Conservation (phyloP, 192 early-diverging fungal genomes). For the Coemansia sp. region DNA sequence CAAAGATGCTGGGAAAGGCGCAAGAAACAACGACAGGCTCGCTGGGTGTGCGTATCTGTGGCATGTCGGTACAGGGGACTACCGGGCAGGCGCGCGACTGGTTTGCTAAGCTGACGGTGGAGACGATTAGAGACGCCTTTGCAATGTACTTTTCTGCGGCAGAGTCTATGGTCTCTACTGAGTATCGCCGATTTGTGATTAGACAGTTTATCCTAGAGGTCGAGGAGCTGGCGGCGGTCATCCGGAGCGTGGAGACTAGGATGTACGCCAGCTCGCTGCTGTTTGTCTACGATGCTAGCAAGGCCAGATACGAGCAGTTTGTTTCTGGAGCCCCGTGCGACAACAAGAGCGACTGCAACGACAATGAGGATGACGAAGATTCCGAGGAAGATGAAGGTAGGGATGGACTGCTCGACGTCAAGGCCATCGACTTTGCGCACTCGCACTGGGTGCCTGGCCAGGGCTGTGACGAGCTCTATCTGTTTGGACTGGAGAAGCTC, state of each 20-base stretch:
- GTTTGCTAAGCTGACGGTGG: conserved; percentile 32
- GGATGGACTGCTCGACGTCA: conserved; percentile 59
- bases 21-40: conserved; percentile 63
- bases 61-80: conserved; percentile 62
- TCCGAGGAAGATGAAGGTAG: conserved; percentile 29
- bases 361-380: conserved; percentile 23
- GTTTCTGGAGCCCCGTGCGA: conserved; percentile 28
- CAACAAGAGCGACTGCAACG: neutral
- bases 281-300: conserved; percentile 79
- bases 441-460: conserved; percentile 64
- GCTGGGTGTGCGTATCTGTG: conserved; percentile 72
- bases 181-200: conserved; percentile 60
- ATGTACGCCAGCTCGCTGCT: conserved; percentile 78
- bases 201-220: conserved; percentile 64
- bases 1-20: conserved; percentile 67
- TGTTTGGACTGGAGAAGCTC: conserved; percentile 67
- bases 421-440: conserved; percentile 91
- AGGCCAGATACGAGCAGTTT: conserved; percentile 54
- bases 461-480: conserved; percentile 68
- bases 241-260: conserved; percentile 60
- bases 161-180: conserved; percentile 39
- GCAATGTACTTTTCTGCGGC: conserved; percentile 63
- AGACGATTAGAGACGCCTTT: conserved; percentile 63
- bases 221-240: conserved; percentile 58
- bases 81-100: conserved; percentile 17